phyloP scores from a whole-genome alignment of 2,329 filamentous ascomycete genomes.

The Fusarium vanettenii region DNA sequence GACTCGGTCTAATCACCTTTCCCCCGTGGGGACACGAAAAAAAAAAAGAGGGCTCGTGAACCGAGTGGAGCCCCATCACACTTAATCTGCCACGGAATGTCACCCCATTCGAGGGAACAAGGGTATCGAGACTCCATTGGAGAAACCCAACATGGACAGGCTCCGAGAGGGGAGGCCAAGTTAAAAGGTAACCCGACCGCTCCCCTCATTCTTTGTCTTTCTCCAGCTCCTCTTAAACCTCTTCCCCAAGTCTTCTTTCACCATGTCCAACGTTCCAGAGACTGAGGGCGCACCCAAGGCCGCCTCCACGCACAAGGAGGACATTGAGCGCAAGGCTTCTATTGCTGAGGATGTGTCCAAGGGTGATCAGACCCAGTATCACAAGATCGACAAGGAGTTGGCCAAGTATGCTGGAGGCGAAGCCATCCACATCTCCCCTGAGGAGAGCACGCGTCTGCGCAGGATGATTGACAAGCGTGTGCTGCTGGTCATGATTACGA shows the following conservation, averaged over 20 bases:
- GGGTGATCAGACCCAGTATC: background rate
- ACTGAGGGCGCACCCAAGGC: background rate
- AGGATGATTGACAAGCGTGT: constrained; percentile 75
- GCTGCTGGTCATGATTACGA: constrained; percentile 76
- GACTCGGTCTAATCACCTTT: background rate
- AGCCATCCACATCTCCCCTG: constrained; percentile 66
- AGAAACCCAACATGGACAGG: background rate
- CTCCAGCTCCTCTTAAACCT: background rate
- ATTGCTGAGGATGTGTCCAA: background rate
- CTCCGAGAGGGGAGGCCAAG: background rate
- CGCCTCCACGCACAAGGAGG: background rate
- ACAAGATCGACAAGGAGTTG: constrained; percentile 77
- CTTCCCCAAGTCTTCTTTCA: background rate
- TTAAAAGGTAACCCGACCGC: background rate
- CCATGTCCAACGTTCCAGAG: constrained; percentile 1
- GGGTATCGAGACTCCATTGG: background rate
- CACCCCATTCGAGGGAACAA: constrained; percentile 1
- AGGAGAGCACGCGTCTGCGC: constrained; percentile 70
- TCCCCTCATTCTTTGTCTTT: background rate
- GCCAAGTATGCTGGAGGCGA: constrained; percentile 69
- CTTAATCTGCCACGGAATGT: constrained; percentile 2
- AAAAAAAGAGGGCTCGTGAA: background rate
- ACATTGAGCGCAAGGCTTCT: background rate
- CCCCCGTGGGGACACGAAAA: background rate
- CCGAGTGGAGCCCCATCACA: constrained; percentile 1